Evolutionary conservation across 495 filamentous ascomycete species (phyloP).

Genomic region (Penicillium cinerascens): DNA sequence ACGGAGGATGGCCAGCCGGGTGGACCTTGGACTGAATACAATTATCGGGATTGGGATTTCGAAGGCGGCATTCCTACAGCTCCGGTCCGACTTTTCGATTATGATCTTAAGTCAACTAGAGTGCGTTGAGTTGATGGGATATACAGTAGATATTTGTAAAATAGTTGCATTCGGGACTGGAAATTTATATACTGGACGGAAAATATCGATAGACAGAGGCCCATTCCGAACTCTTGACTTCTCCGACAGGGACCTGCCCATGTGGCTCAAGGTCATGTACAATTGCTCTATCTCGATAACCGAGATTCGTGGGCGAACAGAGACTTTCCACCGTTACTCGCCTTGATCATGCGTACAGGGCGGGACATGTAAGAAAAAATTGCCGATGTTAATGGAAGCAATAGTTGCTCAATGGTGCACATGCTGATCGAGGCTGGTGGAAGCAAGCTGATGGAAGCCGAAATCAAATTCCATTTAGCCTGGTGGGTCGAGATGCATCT

Average conservation of each 20-base stretch:
- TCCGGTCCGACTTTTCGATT: conserved; percentile 23
- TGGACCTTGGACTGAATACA: conserved; percentile 19
- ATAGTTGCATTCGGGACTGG: not conserved
- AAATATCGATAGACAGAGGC: not conserved
- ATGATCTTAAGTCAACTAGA: not conserved
- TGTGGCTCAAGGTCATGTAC: not conserved
- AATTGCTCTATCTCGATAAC: not conserved
- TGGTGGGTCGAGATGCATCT: not conserved
- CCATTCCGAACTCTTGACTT: not conserved
- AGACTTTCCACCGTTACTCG: not conserved
- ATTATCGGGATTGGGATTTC: conserved; percentile 26
- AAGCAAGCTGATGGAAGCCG: not conserved
- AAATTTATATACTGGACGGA: not conserved
- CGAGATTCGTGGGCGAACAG: not conserved
- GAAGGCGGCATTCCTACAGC: conserved; percentile 36
- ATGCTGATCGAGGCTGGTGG: not conserved
- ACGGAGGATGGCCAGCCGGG: too few species aligned
- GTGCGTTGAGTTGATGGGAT: not conserved
- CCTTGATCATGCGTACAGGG: not conserved
- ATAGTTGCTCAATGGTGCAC: not conserved
- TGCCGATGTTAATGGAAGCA: not conserved
- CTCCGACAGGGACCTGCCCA: not conserved
- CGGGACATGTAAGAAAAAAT: not conserved
- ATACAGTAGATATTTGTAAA: conserved; percentile 4
- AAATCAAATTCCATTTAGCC: not conserved